Percentiles rank a stretch among this genome's conserved stretches.
Conservation (phyloP, 768 basidiomycete genomes). For the Pleurotus pulmonarius region DNA sequence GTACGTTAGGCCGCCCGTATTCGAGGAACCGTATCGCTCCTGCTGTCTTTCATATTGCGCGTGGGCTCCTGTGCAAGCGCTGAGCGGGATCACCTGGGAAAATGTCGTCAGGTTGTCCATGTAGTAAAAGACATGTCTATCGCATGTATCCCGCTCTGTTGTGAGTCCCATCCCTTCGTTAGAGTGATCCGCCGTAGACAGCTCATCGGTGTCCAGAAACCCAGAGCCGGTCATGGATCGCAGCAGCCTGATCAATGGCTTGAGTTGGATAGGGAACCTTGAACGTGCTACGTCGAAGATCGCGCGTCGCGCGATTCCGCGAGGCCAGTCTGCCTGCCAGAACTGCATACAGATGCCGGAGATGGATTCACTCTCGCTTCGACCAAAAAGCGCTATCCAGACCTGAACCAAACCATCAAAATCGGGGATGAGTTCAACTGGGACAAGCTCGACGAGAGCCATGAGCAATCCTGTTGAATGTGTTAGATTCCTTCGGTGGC, state of each 20-base stretch:
- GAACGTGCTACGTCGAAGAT: conserved; percentile 80
- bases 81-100: conserved; percentile 67
- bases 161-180: conserved; percentile 34
- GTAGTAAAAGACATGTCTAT: conserved; percentile 71
- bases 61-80: conserved; percentile 60
- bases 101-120: conserved; percentile 69
- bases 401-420: conserved; percentile 69
- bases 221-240: conserved; percentile 76
- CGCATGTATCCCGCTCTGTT: conserved; percentile 56
- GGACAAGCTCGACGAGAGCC: conserved; percentile 67
- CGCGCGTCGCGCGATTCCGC: conserved; percentile 65
- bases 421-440: conserved; percentile 74
- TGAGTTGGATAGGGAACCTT: conserved; percentile 79
- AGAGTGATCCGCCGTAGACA: conserved; percentile 49
- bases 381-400: conserved; percentile 78
- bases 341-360: conserved; percentile 73
- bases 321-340: conserved; percentile 77
- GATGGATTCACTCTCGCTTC: conserved; percentile 64
- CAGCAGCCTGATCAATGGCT: conserved; percentile 65
- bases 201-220: conserved; percentile 70
- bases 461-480: conserved; percentile 65
- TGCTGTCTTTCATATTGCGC: conserved; percentile 69
- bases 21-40: conserved; percentile 53
- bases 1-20: conserved; percentile 52
- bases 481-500: background rate